These are phyloP conservation scores for Cucumis cinereus DNA, from an alignment of 306 rosid genomes.

Conservation along the genomic window DNA sequence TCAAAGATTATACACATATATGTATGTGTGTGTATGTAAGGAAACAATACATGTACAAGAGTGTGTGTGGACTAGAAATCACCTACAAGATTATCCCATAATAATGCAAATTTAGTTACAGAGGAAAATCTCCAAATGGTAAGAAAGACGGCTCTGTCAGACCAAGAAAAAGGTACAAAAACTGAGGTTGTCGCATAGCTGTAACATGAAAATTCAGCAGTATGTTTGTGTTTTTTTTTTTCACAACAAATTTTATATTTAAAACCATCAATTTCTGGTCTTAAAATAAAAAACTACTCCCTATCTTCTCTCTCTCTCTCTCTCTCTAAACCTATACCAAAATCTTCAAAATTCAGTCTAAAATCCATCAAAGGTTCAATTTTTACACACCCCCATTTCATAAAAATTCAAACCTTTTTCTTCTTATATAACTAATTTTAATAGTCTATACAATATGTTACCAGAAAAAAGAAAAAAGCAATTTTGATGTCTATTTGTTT, in stretches of 20 bases:
- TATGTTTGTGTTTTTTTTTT: not conserved
- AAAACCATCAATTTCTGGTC: not conserved
- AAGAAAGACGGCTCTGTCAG: conserved; percentile 5
- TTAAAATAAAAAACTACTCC: not conserved
- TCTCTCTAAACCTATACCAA: not conserved
- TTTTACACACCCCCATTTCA: not conserved
- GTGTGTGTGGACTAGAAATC: not conserved
- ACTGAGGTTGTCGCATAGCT: not conserved
- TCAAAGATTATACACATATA: not conserved
- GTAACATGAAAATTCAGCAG: not conserved
- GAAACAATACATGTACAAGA: not conserved
- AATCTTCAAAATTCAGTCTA: not conserved
- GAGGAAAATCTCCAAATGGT: not conserved
- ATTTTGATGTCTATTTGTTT: not conserved
- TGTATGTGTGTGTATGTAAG: not conserved
- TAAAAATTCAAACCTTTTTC: not conserved
- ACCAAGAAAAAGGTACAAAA: not conserved
- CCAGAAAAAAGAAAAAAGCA: no score
- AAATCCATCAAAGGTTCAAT: not conserved
- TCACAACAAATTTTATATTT: not conserved
- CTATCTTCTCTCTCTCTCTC: not conserved
- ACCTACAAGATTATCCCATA: not conserved
- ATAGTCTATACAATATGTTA: not conserved
- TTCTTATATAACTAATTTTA: not conserved
- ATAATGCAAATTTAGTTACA: not conserved